Percentiles rank a stretch among this genome's conserved stretches.
Conservation (phyloP, 257 asterid species). For the Salvia rosmarinus region DNA sequence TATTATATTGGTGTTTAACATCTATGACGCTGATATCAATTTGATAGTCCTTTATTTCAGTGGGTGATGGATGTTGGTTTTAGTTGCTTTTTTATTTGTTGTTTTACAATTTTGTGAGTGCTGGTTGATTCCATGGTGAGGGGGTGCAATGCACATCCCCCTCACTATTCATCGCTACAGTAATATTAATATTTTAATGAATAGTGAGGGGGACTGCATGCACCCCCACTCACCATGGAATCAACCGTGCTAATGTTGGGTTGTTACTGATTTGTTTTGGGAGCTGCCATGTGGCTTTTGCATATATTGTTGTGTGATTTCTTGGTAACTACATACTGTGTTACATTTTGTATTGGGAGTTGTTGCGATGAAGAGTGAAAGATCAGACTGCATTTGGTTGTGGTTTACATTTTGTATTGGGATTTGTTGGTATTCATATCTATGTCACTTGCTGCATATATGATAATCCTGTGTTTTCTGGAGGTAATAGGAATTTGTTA, state of each 20-base stretch:
- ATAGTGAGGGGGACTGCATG: too few species aligned
- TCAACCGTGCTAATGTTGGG: neutral
- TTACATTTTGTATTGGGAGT: too few species aligned
- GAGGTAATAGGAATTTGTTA: neutral
- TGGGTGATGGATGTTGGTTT: neutral
- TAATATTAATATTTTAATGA: too few species aligned
- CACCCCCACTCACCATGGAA: too few species aligned
- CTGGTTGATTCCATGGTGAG: too few species aligned
- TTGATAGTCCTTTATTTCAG: neutral
- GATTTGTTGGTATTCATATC: neutral
- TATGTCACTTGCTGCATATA: neutral
- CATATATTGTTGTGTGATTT: neutral
- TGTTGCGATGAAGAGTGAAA: neutral
- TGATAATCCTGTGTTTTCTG: neutral
- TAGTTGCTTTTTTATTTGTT: neutral
- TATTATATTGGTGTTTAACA: too few species aligned
- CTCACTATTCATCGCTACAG: too few species aligned
- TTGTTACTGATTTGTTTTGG: neutral
- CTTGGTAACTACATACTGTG: neutral
- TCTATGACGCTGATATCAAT: neutral
- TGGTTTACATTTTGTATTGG: too few species aligned
- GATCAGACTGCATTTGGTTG: neutral
- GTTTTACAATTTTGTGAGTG: neutral
- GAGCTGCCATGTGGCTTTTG: constrained; percentile 14
- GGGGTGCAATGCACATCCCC: too few species aligned